Evolutionary conservation across 495 filamentous ascomycete genomes (phyloP).

Genomic region (Cryomyces antarcticus): DNA sequence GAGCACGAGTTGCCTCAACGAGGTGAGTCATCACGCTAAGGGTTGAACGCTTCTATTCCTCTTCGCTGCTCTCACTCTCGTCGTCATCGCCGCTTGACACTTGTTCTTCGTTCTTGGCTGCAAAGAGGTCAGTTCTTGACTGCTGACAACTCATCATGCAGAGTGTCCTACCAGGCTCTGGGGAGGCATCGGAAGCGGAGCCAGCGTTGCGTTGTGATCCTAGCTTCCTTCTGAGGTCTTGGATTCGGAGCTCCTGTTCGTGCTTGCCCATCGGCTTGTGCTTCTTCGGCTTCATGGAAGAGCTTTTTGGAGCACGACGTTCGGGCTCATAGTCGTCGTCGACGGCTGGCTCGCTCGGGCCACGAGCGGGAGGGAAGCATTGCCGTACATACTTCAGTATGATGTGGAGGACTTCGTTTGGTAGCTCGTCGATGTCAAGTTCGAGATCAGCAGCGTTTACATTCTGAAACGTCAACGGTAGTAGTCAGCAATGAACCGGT

Average conservation of each 20-base stretch:
- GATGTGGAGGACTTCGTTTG: constrained; percentile 49
- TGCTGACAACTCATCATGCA: neutral
- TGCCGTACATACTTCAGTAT: constrained; percentile 60
- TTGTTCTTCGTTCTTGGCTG: neutral
- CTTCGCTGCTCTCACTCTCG: constrained; percentile 18
- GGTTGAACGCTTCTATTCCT: constrained; percentile 9
- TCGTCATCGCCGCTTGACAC: constrained; percentile 17
- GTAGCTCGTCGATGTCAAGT: constrained; percentile 72
- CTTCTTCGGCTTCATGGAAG: constrained; percentile 60
- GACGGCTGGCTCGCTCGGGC: constrained; percentile 7
- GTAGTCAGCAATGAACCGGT: no score
- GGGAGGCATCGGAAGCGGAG: constrained; percentile 5
- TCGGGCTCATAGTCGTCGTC: constrained; percentile 23
- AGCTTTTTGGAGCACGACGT: constrained; percentile 21
- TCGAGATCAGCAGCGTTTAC: constrained; percentile 73
- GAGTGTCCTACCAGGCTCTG: constrained; percentile 12
- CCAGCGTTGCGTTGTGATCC: constrained; percentile 10
- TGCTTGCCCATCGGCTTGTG: constrained; percentile 96
- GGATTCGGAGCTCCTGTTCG: constrained; percentile 74
- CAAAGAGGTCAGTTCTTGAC: neutral
- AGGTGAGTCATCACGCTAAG: no score
- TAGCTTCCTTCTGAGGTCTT: constrained; percentile 23
- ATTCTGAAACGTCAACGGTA: no score
- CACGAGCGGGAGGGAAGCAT: constrained; percentile 9
- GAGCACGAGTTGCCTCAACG: no score